Evolutionary conservation across 208 protist species (phyloP).

Genomic region (Blastocrithidia nonstop): DNA sequence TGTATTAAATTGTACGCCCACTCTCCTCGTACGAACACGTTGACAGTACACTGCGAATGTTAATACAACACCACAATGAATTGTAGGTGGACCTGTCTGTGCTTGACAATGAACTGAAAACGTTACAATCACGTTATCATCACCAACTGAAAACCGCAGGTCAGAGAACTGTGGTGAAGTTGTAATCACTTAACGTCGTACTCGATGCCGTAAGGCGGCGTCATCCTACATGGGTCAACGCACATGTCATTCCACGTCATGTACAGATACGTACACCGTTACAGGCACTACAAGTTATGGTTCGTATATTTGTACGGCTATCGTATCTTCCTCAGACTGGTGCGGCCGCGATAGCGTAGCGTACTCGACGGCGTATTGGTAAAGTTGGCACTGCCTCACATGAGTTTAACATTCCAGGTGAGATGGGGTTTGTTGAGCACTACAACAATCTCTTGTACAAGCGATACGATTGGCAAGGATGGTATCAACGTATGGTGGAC

Average conservation of each 20-base stretch:
- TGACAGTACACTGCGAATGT: constrained; percentile 26
- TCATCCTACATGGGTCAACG: constrained; percentile 58
- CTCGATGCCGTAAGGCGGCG: constrained; percentile 29
- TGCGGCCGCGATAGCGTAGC: constrained; percentile 58
- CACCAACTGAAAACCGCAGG: no score
- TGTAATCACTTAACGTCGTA: no score
- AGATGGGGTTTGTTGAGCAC: constrained; percentile 78
- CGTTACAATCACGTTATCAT: no score
- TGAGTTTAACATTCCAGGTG: constrained; percentile 63
- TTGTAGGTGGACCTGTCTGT: constrained; percentile 18
- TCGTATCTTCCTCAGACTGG: constrained; percentile 68
- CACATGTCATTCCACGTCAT: constrained; percentile 26
- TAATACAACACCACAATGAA: constrained; percentile 23
- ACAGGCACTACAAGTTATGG: constrained; percentile 19
- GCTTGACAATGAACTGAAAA: background rate
- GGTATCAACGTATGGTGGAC: constrained; percentile 83
- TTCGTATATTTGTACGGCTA: constrained; percentile 71
- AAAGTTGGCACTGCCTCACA: constrained; percentile 28
- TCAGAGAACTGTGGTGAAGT: no score
- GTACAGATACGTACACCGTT: constrained; percentile 2
- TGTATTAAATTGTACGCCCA: constrained; percentile 16
- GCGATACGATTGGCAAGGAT: constrained; percentile 82
- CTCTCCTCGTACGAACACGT: constrained; percentile 40
- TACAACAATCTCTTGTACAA: constrained; percentile 85
- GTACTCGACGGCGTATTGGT: constrained; percentile 64